These are phyloP conservation scores for Brassica juncea DNA, from an alignment of 345 rosid genomes.

Conservation along the genomic window DNA sequence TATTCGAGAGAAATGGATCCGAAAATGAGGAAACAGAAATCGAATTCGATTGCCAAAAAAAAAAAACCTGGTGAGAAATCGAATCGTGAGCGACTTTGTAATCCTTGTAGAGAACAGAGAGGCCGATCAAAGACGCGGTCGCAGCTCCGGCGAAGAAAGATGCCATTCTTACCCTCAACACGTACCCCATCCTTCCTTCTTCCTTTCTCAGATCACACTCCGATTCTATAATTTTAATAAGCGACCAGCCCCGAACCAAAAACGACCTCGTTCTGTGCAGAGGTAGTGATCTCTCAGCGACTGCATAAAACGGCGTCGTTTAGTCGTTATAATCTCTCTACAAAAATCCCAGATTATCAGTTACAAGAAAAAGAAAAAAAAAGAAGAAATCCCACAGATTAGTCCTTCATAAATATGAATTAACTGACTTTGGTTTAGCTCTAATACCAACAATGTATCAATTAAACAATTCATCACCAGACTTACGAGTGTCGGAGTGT, in stretches of 20 bases:
- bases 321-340: neutral
- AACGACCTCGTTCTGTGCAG: slow-evolving; percentile 12
- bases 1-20: neutral
- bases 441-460: neutral
- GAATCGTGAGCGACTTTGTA: slow-evolving; percentile 82
- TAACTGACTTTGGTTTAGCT: neutral
- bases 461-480: neutral
- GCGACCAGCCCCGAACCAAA: neutral
- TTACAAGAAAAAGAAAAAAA: no score
- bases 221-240: neutral
- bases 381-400: no score
- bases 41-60: slow-evolving; percentile 22
- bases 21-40: neutral
- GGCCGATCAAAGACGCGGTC: slow-evolving; percentile 71
- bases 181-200: slow-evolving; percentile 83
- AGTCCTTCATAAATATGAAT: neutral
- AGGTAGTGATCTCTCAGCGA: neutral
- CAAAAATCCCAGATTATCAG: no score
- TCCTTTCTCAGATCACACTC: slow-evolving; percentile 15
- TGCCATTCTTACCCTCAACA: slow-evolving; percentile 83
- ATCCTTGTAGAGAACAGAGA: slow-evolving; percentile 77
- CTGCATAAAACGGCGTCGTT: neutral
- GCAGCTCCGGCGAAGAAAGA: slow-evolving; percentile 94
- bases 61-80: slow-evolving; percentile 69
- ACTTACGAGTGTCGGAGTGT: neutral